phyloP scores from a whole-genome alignment of 768 basidiomycete species.

The Cyathus striatus region DNA sequence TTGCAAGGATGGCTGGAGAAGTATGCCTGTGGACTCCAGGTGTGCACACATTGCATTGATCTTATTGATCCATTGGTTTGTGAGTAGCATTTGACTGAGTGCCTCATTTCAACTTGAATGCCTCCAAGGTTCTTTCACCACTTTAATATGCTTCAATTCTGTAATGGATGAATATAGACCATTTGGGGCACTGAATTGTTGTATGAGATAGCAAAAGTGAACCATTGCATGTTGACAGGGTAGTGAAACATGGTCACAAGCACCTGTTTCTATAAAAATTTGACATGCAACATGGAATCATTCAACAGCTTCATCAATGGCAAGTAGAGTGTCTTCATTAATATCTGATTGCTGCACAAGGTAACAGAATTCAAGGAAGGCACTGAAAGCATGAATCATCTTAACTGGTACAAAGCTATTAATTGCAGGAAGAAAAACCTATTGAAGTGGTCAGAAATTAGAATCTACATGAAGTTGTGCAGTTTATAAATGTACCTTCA shows the following conservation, averaged over 20 bases:
- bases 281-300: slow-evolving; percentile 22
- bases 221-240: slow-evolving; percentile 17
- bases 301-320: slow-evolving; percentile 10
- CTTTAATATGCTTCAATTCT: slow-evolving; percentile 24
- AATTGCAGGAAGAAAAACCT: too few species aligned
- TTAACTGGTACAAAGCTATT: too few species aligned
- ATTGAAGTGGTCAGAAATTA: too few species aligned
- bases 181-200: slow-evolving; percentile 17
- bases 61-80: slow-evolving; percentile 22
- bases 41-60: slow-evolving; percentile 13
- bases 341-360: slow-evolving; percentile 13
- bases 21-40: slow-evolving; percentile 16
- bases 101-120: slow-evolving; percentile 23
- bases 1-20: slow-evolving; percentile 6
- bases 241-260: slow-evolving; percentile 10
- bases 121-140: slow-evolving; percentile 28
- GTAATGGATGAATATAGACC: slow-evolving; percentile 27
- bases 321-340: slow-evolving; percentile 6
- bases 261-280: slow-evolving; percentile 16
- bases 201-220: slow-evolving; percentile 13
- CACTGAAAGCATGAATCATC: slow-evolving; percentile 13
- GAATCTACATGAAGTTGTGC: too few species aligned
- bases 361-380: slow-evolving; percentile 29
- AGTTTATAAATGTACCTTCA: too few species aligned
- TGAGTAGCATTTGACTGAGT: slow-evolving; percentile 29